Conservation (phyloP, 2,329 filamentous ascomycete genomes). For the Thelonectria blattea region DNA sequence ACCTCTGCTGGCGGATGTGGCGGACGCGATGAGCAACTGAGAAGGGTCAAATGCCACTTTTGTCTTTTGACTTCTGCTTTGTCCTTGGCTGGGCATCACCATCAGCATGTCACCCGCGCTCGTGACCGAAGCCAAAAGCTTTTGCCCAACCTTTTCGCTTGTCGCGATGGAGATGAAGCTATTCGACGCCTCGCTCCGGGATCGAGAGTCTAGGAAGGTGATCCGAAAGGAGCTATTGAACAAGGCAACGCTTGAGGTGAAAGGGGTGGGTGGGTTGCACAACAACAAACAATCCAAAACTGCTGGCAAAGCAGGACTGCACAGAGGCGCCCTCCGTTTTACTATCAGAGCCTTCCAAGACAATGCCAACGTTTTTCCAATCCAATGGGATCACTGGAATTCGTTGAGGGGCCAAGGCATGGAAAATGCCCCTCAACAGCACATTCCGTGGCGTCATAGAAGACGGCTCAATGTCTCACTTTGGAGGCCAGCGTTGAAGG, state of each 20-base stretch:
- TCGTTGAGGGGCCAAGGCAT: slow-evolving; percentile 9
- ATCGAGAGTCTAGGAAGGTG: not conserved
- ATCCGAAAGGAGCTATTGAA: not conserved
- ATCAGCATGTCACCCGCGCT: slow-evolving; percentile 14
- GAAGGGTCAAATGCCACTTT: slow-evolving; percentile 3
- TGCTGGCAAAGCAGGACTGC: not conserved
- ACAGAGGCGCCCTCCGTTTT: not conserved
- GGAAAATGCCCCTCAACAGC: not conserved
- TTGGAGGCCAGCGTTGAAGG: slow-evolving; percentile 10
- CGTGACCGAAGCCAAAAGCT: slow-evolving; percentile 15
- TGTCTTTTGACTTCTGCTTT: not conserved
- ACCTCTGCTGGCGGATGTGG: slow-evolving; percentile 13
- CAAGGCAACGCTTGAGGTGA: not conserved
- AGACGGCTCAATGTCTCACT: slow-evolving; percentile 7
- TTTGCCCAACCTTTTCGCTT: slow-evolving; percentile 6
- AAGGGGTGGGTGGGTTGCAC: slow-evolving; percentile 7
- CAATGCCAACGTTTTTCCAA: slow-evolving; percentile 3
- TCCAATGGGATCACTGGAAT: slow-evolving; percentile 13
- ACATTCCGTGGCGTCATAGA: not conserved
- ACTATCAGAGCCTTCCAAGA: slow-evolving; percentile 6
- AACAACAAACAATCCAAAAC: slow-evolving; percentile 11
- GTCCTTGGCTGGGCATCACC: slow-evolving; percentile 5
- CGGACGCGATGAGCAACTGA: slow-evolving; percentile 4
- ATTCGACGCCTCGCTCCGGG: slow-evolving; percentile 4
- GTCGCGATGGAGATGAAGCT: slow-evolving; percentile 15